Percentiles rank a stretch among this genome's conserved stretches.
Conservation (phyloP, 805 yeast genomes). For the Wickerhamia fluorescens region DNA sequence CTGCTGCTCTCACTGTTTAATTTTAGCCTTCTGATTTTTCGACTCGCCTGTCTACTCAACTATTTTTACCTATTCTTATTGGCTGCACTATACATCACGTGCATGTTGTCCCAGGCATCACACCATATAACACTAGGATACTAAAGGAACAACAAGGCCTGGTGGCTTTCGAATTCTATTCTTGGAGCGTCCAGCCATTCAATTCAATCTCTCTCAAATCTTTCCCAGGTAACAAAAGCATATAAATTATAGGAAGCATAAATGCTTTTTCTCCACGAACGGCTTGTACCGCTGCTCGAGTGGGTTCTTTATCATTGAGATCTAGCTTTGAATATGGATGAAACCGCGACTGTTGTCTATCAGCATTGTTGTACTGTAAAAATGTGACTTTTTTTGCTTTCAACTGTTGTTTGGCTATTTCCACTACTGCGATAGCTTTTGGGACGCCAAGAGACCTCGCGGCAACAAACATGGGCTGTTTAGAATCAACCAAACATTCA, state of each 20-base stretch:
- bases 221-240: too few species aligned
- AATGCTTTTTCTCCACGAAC: conserved; percentile 17
- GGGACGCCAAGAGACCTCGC: conserved; percentile 13
- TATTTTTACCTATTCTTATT: conserved; percentile 6
- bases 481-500: conserved; percentile 6
- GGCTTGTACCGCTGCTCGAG: conserved; percentile 6
- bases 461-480: conserved; percentile 9
- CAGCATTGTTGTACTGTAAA: conserved; percentile 12
- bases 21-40: conserved; percentile 8
- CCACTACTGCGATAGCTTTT: conserved; percentile 15
- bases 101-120: background rate
- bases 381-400: conserved; percentile 1
- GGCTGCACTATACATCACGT: conserved; percentile 4
- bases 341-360: conserved; percentile 1
- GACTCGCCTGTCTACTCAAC: too few species aligned
- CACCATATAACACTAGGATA: background rate
- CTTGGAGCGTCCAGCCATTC: conserved; percentile 12
- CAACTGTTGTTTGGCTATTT: conserved; percentile 11
- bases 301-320: background rate
- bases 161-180: too few species aligned
- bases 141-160: too few species aligned
- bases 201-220: conserved; percentile 2
- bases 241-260: conserved; percentile 13
- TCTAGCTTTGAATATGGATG: conserved; percentile 1
- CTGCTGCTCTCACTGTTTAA: conserved; percentile 3